Evolutionary conservation across 1,139 yeast species (phyloP).

Genomic region (Pichia cactophila): DNA sequence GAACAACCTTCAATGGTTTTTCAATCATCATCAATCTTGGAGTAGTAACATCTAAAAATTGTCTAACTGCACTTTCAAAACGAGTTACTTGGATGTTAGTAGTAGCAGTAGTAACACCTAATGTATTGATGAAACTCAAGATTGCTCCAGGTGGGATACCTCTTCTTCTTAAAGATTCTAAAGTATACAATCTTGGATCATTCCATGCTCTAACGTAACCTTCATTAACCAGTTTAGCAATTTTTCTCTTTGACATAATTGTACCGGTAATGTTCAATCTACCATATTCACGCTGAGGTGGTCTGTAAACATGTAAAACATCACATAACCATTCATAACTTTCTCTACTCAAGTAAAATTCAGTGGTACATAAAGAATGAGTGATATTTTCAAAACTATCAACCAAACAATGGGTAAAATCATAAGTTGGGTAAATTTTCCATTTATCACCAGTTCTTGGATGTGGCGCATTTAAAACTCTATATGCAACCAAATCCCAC

Average conservation of each 20-base stretch:
- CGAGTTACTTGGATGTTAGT: conserved; percentile 85
- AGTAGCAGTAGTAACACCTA: conserved; percentile 93
- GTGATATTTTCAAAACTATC: conserved; percentile 95
- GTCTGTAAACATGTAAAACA: conserved; percentile 88
- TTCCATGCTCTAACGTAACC: conserved; percentile 92
- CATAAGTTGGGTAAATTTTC: conserved; percentile 98
- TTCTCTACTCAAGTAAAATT: conserved; percentile 85
- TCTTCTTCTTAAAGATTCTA: conserved; percentile 92
- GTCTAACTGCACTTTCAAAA: conserved; percentile 84
- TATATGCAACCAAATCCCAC: conserved; percentile 99
- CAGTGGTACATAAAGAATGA: conserved; percentile 93
- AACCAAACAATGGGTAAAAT: conserved; percentile 96
- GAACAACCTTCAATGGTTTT: conserved; percentile 75
- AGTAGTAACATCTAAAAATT: conserved; percentile 80
- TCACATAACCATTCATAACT: conserved; percentile 99
- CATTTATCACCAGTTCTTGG: conserved; percentile 95
- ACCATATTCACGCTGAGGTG: conserved; percentile 98
- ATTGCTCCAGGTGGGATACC: conserved; percentile 99
- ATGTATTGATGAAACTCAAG: conserved; percentile 81
- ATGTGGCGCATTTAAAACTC: conserved; percentile 87
- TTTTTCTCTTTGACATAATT: conserved; percentile 88
- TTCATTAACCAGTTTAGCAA: conserved; percentile 82
- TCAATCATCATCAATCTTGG: conserved; percentile 93
- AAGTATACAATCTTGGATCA: conserved; percentile 92
- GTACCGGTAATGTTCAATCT: conserved; percentile 93